phyloP scores from a whole-genome alignment of 2,329 filamentous ascomycete species.

The Arthroderma sp. region DNA sequence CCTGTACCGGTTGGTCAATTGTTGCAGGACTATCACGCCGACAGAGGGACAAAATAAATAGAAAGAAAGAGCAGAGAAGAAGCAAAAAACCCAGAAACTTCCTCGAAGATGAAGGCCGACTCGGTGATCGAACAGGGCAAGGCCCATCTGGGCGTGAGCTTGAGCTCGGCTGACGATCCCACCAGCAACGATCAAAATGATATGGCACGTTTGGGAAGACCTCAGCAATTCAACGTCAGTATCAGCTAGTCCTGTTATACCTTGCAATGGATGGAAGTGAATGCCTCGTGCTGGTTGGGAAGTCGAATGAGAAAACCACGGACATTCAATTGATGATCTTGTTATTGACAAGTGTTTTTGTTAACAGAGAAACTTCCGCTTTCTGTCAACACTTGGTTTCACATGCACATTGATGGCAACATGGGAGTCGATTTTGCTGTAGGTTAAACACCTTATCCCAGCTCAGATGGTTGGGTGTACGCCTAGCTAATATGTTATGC shows the following conservation, averaged over 20 bases:
- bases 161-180: conserved; percentile 9
- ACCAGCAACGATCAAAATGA: conserved; percentile 16
- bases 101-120: not conserved
- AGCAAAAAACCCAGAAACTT: not conserved
- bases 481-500: not conserved
- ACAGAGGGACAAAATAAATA: too few relatives aligned
- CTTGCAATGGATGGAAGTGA: too few relatives aligned
- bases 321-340: not conserved
- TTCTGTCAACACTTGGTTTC: conserved; percentile 29
- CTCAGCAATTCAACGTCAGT: conserved; percentile 33
- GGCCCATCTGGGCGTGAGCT: conserved; percentile 2
- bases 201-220: conserved; percentile 39
- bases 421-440: conserved; percentile 30
- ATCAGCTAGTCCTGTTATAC: not conserved
- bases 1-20: too few relatives aligned
- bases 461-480: too few relatives aligned
- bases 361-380: conserved; percentile 26
- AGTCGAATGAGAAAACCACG: not conserved
- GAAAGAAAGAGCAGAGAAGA: not conserved
- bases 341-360: conserved; percentile 1
- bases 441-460: not conserved
- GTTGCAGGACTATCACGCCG: too few relatives aligned
- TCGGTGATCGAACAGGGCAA: conserved; percentile 3
- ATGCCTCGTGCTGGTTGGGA: not conserved
- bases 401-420: conserved; percentile 28